These are phyloP conservation scores for Sequoiadendron giganteum DNA, from an alignment of 75 land plant genomes.

Conservation along the genomic window DNA sequence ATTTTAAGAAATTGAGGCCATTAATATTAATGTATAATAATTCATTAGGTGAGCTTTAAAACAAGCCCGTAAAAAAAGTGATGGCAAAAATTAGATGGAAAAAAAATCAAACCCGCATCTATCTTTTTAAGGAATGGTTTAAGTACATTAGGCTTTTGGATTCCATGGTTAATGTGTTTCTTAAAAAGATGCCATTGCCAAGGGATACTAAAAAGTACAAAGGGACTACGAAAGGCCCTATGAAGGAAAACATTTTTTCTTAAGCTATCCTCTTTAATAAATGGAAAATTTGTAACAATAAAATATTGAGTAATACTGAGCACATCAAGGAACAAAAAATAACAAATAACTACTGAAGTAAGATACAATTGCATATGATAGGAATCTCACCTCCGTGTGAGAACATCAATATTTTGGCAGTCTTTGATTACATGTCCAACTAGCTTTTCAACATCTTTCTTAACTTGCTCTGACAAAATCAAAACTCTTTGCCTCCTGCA, in stretches of 20 bases:
- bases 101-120: neutral
- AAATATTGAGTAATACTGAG: neutral
- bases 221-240: neutral
- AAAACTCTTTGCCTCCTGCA: conserved; percentile 84
- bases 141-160: neutral
- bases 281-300: neutral
- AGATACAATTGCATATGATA: neutral
- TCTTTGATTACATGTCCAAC: conserved; percentile 69
- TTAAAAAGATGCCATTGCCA: neutral
- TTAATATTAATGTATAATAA: neutral
- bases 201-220: neutral
- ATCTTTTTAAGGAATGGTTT: neutral
- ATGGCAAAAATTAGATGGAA: neutral
- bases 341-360: neutral
- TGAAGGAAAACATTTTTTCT: neutral
- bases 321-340: neutral
- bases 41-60: neutral
- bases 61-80: no score
- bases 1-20: neutral
- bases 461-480: conserved; percentile 78
- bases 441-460: conserved; percentile 79
- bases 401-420: conserved; percentile 67
- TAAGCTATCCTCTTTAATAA: neutral
- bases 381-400: conserved; percentile 66
- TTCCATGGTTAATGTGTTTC: neutral